Conservation (phyloP, 2,329 filamentous ascomycete species). For the Calonectria pseudoturangicola region DNA sequence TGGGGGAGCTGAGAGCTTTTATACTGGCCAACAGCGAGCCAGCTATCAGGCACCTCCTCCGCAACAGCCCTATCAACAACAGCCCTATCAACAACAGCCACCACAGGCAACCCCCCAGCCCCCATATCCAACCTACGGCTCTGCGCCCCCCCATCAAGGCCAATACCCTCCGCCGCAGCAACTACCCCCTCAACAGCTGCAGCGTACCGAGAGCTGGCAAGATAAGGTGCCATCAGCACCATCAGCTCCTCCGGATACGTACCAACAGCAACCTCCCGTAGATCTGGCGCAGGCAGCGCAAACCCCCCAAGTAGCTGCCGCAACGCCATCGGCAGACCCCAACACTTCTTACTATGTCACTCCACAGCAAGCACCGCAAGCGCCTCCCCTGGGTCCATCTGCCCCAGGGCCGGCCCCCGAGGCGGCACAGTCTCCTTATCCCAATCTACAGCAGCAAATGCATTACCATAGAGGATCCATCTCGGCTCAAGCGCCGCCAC, state of each 20-base stretch:
- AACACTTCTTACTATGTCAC: constrained; percentile 76
- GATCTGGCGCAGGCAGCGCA: constrained; percentile 55
- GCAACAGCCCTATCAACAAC: constrained; percentile 54
- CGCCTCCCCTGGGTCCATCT: constrained; percentile 61
- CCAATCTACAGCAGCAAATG: constrained; percentile 68
- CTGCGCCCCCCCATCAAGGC: constrained; percentile 61
- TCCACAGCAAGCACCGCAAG: constrained; percentile 58
- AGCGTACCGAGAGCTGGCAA: constrained; percentile 72
- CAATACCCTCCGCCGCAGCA: constrained; percentile 68
- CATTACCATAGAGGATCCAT: constrained; percentile 67
- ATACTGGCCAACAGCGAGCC: constrained; percentile 78
- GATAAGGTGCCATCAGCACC: constrained; percentile 62
- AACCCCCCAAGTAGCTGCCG: constrained; percentile 55
- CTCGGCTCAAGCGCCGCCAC: constrained; percentile 58
- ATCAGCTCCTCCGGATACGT: constrained; percentile 60
- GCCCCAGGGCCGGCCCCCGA: constrained; percentile 65
- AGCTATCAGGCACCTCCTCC: constrained; percentile 72
- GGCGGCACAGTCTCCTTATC: constrained; percentile 70
- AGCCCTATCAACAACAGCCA: constrained; percentile 59
- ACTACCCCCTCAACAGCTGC: constrained; percentile 63
- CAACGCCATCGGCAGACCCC: constrained; percentile 66
- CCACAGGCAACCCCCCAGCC: constrained; percentile 57
- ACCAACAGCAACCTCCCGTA: constrained; percentile 53
- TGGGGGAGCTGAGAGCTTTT: constrained; percentile 85
- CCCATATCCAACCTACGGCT: constrained; percentile 66